Conservation (phyloP, 2,329 filamentous ascomycete species). For the Fusarium humuli region DNA sequence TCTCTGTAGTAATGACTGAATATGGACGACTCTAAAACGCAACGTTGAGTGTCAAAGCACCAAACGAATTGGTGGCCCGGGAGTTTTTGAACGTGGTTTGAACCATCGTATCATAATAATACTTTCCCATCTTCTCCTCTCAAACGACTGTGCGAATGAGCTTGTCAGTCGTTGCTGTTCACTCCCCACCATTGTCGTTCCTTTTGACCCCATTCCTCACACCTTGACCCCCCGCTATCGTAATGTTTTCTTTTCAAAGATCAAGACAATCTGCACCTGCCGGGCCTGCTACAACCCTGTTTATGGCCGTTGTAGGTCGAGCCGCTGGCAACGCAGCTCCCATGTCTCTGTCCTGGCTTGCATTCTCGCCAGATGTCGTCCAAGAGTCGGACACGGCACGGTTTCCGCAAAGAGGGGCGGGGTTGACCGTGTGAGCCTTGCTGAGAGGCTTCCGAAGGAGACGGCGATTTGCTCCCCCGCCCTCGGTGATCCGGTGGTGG, state of each 20-base stretch:
- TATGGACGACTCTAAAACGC: constrained; percentile 39
- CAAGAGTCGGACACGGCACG: constrained; percentile 40
- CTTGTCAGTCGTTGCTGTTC: constrained; percentile 14
- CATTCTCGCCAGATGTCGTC: constrained; percentile 33
- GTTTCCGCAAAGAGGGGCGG: constrained; percentile 36
- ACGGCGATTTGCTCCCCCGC: constrained; percentile 35
- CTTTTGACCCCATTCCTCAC: constrained; percentile 10
- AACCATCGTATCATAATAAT: constrained; percentile 12
- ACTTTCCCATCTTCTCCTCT: constrained; percentile 23
- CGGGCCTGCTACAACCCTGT: constrained; percentile 39
- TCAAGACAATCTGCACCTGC: constrained; percentile 48
- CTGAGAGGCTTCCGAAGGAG: constrained; percentile 39
- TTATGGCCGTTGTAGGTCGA: constrained; percentile 35
- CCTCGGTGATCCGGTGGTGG: constrained; percentile 37
- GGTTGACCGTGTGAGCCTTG: constrained; percentile 39
- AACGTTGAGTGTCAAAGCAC: constrained; percentile 33
- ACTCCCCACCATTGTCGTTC: constrained; percentile 19
- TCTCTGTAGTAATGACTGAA: constrained; percentile 46
- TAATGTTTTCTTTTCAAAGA: constrained; percentile 43
- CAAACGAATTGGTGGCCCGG: constrained; percentile 22
- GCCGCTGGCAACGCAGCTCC: constrained; percentile 38
- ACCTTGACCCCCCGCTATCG: constrained; percentile 28
- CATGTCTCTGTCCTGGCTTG: constrained; percentile 38
- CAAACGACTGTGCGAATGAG: constrained; percentile 5
- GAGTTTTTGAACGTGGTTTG: constrained; percentile 19